Evolutionary conservation across 2,329 filamentous ascomycete species (phyloP).

Genomic region (Colletotrichum tamarilloi): DNA sequence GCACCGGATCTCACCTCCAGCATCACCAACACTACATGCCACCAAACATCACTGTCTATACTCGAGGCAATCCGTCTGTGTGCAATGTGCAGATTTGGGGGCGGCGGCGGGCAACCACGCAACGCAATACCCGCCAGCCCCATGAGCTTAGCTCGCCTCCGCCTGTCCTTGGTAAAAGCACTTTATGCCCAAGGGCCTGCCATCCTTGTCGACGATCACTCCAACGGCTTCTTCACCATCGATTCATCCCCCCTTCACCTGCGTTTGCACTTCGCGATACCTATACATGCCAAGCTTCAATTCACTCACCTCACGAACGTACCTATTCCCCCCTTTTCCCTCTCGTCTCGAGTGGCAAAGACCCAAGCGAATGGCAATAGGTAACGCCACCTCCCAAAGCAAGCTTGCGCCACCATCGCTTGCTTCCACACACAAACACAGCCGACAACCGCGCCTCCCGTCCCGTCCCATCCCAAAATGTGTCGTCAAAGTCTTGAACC

Average conservation of each 20-base stretch:
- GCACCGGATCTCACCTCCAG: not conserved
- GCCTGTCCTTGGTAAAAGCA: not conserved
- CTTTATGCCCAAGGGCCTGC: not conserved
- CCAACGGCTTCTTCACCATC: not conserved
- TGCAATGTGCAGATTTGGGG: not conserved
- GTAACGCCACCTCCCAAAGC: not conserved
- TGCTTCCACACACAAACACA: not conserved
- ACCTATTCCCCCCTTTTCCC: not conserved
- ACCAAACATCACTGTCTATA: not conserved
- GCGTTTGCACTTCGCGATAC: not conserved
- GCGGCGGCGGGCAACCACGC: too few relatives aligned
- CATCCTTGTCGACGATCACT: conserved; percentile 5
- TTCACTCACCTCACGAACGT: not conserved
- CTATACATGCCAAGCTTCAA: not conserved
- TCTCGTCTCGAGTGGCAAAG: not conserved
- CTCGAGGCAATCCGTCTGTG: not conserved
- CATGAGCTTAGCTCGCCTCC: not conserved
- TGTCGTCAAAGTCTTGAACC: not conserved
- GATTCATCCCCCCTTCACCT: not conserved
- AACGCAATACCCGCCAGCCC: too few relatives aligned
- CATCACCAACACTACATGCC: not conserved
- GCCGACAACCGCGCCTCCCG: not conserved
- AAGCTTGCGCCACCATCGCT: not conserved
- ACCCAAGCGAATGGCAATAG: not conserved
- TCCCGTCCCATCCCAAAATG: not conserved